phyloP scores from a whole-genome alignment of 805 yeast species.

The Ogataea sp. region DNA sequence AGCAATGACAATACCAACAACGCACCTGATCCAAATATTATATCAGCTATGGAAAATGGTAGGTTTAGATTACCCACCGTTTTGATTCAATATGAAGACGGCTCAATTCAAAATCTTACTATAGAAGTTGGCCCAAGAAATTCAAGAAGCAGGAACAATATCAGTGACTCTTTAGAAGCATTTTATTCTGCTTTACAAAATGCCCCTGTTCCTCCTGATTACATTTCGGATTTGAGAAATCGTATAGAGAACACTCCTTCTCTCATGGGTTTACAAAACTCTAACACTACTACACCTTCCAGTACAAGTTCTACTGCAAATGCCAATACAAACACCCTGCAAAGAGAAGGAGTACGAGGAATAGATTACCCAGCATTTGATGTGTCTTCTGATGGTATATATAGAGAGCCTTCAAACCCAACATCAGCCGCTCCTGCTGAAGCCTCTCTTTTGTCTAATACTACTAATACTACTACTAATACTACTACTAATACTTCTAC shows the following conservation, averaged over 20 bases:
- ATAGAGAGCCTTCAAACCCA: slow-evolving; percentile 12
- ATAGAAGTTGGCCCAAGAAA: slow-evolving; percentile 23
- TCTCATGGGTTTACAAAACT: no score
- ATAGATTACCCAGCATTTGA: slow-evolving; percentile 29
- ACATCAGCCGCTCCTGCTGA: neutral
- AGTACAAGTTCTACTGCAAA: no score
- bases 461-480: neutral
- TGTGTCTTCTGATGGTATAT: slow-evolving; percentile 24
- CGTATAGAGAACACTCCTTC: neutral
- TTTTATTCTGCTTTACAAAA: neutral
- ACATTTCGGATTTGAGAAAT: neutral
- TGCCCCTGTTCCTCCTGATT: slow-evolving; percentile 1
- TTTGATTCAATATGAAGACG: slow-evolving; percentile 21
- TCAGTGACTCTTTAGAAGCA: slow-evolving; percentile 1
- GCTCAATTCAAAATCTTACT: slow-evolving; percentile 18
- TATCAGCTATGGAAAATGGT: slow-evolving; percentile 10
- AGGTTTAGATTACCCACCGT: slow-evolving; percentile 23
- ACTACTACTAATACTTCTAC: neutral
- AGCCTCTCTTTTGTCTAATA: neutral
- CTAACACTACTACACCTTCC: no score
- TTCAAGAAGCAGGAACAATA: neutral
- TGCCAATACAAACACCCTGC: no score
- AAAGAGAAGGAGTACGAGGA: slow-evolving; percentile 20
- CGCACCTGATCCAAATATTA: slow-evolving; percentile 2
- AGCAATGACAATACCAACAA: neutral